Percentiles rank a stretch among this genome's conserved stretches.
Evolutionary conservation across 306 rosid species (phyloP).

Genomic region (Fragaria iinumae): DNA sequence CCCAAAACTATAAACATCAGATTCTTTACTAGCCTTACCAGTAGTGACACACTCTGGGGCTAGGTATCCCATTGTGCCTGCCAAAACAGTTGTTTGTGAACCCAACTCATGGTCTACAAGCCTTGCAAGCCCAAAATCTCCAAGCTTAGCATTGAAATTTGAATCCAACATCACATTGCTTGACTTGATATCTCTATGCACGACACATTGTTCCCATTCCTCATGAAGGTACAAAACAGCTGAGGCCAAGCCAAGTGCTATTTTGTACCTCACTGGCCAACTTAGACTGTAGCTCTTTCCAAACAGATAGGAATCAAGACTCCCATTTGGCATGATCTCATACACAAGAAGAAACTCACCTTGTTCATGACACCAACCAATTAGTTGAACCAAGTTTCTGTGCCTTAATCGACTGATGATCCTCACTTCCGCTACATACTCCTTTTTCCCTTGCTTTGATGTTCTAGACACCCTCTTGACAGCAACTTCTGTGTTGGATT

Average conservation of each 20-base stretch:
- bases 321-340: conserved; percentile 70
- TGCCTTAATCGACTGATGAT: conserved; percentile 68
- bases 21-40: conserved; percentile 69
- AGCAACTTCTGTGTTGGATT: conserved; percentile 45
- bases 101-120: conserved; percentile 67
- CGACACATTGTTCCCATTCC: conserved; percentile 84
- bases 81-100: conserved; percentile 68
- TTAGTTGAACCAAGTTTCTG: conserved; percentile 67
- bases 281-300: conserved; percentile 34
- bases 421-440: conserved; percentile 65
- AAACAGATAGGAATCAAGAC: conserved; percentile 76
- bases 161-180: conserved; percentile 72
- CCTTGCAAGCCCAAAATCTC: conserved; percentile 81
- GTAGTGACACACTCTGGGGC: conserved; percentile 71
- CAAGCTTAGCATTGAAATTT: conserved; percentile 67
- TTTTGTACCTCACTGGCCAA: conserved; percentile 57
- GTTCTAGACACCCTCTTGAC: conserved; percentile 73
- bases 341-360: conserved; percentile 70
- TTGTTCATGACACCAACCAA: conserved; percentile 78
- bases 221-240: conserved; percentile 68
- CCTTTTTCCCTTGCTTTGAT: conserved; percentile 72
- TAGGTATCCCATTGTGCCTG: conserved; percentile 73
- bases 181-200: conserved; percentile 76
- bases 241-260: conserved; percentile 62
- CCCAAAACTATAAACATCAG: conserved; percentile 74